A percentile compares a stretch with the other conserved stretches of the same genome.
phyloP scores from a whole-genome alignment of 805 yeast genomes.

The Zygotorulaspora florentina region DNA sequence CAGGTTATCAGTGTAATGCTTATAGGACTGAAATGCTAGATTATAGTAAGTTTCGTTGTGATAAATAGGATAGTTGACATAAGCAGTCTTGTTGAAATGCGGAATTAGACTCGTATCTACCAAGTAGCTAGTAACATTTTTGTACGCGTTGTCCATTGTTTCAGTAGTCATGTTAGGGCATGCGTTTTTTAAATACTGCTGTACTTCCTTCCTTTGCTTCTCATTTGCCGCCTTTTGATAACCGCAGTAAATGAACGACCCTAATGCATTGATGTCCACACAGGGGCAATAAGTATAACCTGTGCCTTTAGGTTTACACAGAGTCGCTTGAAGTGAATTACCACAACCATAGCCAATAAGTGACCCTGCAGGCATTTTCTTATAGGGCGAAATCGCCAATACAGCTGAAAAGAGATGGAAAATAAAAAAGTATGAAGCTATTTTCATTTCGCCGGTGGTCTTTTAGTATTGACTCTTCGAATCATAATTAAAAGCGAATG shows the following conservation, averaged over 20 bases:
- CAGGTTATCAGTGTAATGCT: constrained; percentile 34
- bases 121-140: constrained; percentile 44
- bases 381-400: not conserved
- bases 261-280: constrained; percentile 29
- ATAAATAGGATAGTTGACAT: constrained; percentile 38
- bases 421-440: not conserved
- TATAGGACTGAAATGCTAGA: constrained; percentile 25
- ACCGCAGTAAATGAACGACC: constrained; percentile 32
- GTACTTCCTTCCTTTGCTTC: constrained; percentile 13
- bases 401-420: not conserved
- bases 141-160: constrained; percentile 36
- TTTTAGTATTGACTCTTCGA: not conserved
- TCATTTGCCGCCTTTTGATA: constrained; percentile 13
- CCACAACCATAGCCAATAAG: constrained; percentile 1
- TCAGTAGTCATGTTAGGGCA: constrained; percentile 36
- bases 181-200: constrained; percentile 25
- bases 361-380: not conserved
- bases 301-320: not conserved
- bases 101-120: constrained; percentile 32
- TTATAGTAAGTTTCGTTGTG: constrained; percentile 27
- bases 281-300: constrained; percentile 23
- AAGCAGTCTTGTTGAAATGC: constrained; percentile 36
- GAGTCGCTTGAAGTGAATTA: not conserved
- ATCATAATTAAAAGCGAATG: not conserved
- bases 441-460: not conserved